Percentiles rank a stretch among this genome's conserved stretches.
Evolutionary conservation across 345 rosid genomes (phyloP).

Genomic region (Rubroshorea leprosula): DNA sequence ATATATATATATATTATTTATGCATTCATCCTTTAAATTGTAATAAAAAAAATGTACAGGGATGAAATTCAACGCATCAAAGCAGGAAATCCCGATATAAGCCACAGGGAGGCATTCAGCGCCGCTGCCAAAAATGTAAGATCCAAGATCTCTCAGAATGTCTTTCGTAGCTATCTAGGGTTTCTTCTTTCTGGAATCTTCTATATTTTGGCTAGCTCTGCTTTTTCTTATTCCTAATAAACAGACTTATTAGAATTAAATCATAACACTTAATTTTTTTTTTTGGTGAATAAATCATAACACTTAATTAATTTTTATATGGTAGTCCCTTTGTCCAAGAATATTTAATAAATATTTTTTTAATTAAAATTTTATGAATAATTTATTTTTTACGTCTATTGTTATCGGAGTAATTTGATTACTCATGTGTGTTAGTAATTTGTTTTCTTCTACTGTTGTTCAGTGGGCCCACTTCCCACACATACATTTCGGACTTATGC

Average conservation of each 20-base stretch:
- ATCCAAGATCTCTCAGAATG: conserved; percentile 14
- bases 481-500: conserved; percentile 95
- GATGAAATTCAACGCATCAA: conserved; percentile 99
- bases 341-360: too few species aligned
- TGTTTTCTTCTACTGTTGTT: not conserved
- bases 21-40: too few species aligned
- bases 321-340: too few species aligned
- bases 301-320: too few species aligned
- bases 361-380: not conserved
- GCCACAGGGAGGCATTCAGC: conserved; percentile 99
- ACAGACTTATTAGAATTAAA: too few species aligned
- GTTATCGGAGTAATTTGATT: too few species aligned
- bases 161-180: not conserved
- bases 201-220: too few species aligned
- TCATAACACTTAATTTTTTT: too few species aligned
- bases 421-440: not conserved
- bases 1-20: too few species aligned
- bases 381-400: not conserved
- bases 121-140: conserved; percentile 99
- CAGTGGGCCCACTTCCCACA: conserved; percentile 99
- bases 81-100: conserved; percentile 96
- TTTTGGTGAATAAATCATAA: too few species aligned
- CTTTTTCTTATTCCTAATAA: too few species aligned
- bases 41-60: too few species aligned
- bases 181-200: not conserved